phyloP scores from a whole-genome alignment of 768 basidiomycete species.

The Fomitopsis pulvina region DNA sequence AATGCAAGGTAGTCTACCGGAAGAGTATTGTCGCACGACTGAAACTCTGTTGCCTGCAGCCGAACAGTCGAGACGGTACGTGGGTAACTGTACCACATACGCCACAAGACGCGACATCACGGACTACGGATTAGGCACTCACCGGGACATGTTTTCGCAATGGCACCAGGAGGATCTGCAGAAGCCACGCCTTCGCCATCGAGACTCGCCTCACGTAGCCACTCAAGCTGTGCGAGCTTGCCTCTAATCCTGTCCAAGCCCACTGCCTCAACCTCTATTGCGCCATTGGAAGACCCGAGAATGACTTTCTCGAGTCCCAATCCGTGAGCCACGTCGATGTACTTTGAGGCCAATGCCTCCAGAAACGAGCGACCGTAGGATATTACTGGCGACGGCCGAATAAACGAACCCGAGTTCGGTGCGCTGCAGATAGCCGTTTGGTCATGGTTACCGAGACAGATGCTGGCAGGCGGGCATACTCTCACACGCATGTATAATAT shows the following conservation, averaged over 20 bases:
- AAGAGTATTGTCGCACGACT: too few species aligned
- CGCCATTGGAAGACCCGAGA: slow-evolving; percentile 76
- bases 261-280: slow-evolving; percentile 84
- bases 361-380: slow-evolving; percentile 67
- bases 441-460: neutral
- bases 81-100: neutral
- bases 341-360: slow-evolving; percentile 68
- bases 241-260: slow-evolving; percentile 70
- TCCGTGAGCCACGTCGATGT: slow-evolving; percentile 59
- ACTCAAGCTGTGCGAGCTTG: slow-evolving; percentile 59
- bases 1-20: too few species aligned
- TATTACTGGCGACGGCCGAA: slow-evolving; percentile 58
- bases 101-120: neutral
- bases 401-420: slow-evolving; percentile 68
- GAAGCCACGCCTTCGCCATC: slow-evolving; percentile 59
- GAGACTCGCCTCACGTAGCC: slow-evolving; percentile 74
- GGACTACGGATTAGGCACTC: slow-evolving; percentile 24
- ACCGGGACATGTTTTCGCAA: slow-evolving; percentile 63
- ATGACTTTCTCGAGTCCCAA: slow-evolving; percentile 52
- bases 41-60: too few species aligned
- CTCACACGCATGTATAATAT: slow-evolving; percentile 77
- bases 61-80: neutral
- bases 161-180: slow-evolving; percentile 43
- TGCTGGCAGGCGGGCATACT: slow-evolving; percentile 1
- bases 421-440: slow-evolving; percentile 31